Evolutionary conservation across 2,329 filamentous ascomycete genomes (phyloP).

Genomic region (Aspergillus sp.): DNA sequence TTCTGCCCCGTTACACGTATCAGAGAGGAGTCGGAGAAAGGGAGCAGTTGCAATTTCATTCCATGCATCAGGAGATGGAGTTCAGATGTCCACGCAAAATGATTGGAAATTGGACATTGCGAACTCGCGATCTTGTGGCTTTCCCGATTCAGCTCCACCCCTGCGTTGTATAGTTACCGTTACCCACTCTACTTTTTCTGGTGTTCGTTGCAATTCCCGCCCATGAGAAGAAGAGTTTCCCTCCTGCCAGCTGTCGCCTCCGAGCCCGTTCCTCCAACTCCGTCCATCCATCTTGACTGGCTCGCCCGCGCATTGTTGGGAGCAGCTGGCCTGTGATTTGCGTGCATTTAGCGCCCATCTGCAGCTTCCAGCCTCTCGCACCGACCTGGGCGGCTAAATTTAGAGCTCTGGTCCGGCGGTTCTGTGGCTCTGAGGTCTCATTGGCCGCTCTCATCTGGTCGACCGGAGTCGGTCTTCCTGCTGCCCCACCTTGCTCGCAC

Average conservation of each 20-base stretch:
- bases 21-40: not conserved
- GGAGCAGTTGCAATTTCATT: slow-evolving; percentile 3
- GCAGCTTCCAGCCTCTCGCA: slow-evolving; percentile 25
- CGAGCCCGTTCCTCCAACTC: not conserved
- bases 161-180: slow-evolving; percentile 17
- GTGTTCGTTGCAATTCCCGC: not conserved
- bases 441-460: slow-evolving; percentile 21
- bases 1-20: slow-evolving; percentile 1
- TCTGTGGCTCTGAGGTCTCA: slow-evolving; percentile 13
- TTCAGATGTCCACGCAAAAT: not conserved
- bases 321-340: slow-evolving; percentile 27
- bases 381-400: slow-evolving; percentile 37
- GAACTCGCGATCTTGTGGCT: slow-evolving; percentile 5
- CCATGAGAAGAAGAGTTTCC: too few species aligned
- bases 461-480: slow-evolving; percentile 8
- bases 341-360: slow-evolving; percentile 36
- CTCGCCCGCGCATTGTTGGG: not conserved
- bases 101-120: not conserved
- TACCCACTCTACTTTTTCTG: slow-evolving; percentile 5
- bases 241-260: not conserved
- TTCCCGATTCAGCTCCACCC: slow-evolving; percentile 13
- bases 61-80: slow-evolving; percentile 7
- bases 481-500: not conserved
- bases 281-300: not conserved
- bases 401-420: slow-evolving; percentile 30